phyloP scores from a whole-genome alignment of 257 asterid species.

The Nicotiana benthamiana region DNA sequence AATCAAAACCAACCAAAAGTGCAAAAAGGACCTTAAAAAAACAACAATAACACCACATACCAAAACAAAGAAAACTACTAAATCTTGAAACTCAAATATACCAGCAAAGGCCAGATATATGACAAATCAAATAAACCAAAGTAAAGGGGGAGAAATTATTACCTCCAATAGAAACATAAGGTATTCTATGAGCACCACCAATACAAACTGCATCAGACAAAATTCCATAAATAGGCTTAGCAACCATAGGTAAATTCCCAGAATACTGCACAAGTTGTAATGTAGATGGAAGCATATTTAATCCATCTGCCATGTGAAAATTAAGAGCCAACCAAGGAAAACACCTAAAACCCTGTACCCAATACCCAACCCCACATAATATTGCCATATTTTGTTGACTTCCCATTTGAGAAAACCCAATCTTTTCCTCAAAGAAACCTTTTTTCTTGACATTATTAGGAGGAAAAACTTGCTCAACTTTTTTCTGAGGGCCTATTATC shows the following conservation, averaged over 20 bases:
- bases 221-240: constrained; percentile 81
- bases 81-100: constrained; percentile 1
- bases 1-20: background rate
- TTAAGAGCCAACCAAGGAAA: constrained; percentile 89
- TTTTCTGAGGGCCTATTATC: constrained; percentile 15
- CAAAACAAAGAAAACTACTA: background rate
- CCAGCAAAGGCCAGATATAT: background rate
- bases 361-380: constrained; percentile 78
- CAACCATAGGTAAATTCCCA: constrained; percentile 74
- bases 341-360: constrained; percentile 84
- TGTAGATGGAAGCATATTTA: constrained; percentile 59
- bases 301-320: constrained; percentile 60
- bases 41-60: background rate
- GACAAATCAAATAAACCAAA: background rate
- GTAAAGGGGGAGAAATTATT: background rate
- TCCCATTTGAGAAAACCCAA: constrained; percentile 30
- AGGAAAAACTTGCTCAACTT: constrained; percentile 26
- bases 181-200: constrained; percentile 74
- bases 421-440: constrained; percentile 17
- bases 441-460: constrained; percentile 14
- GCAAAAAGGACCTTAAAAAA: background rate
- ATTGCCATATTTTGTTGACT: constrained; percentile 40
- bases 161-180: constrained; percentile 87
- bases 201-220: constrained; percentile 79
- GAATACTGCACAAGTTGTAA: constrained; percentile 73